These are phyloP conservation scores for Sugiyamaella qingdaonensis DNA, from an alignment of 805 yeast species.

Conservation along the genomic window DNA sequence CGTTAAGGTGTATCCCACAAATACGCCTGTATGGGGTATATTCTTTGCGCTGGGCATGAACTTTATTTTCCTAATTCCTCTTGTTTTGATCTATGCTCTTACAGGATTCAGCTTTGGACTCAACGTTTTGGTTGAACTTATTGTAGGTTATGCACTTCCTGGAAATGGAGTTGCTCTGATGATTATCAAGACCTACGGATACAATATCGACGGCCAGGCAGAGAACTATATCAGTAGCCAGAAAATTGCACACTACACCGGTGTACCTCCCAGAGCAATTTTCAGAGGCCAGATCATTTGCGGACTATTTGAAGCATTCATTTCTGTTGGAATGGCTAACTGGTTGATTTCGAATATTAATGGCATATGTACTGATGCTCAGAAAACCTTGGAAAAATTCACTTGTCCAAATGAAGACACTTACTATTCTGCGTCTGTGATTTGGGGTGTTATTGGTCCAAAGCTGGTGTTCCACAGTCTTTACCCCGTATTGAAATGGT, in stretches of 20 bases:
- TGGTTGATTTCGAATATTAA: conserved; percentile 32
- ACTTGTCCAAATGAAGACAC: conserved; percentile 39
- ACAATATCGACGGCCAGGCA: conserved; percentile 54
- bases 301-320: conserved; percentile 37
- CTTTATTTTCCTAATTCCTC: conserved; percentile 55
- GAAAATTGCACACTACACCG: conserved; percentile 45
- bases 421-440: conserved; percentile 47
- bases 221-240: conserved; percentile 54
- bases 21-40: conserved; percentile 60
- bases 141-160: conserved; percentile 64
- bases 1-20: conserved; percentile 39
- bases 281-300: conserved; percentile 39
- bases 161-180: conserved; percentile 54
- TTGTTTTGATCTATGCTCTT: conserved; percentile 55
- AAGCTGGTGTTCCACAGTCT: conserved; percentile 44
- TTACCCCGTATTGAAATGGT: conserved; percentile 60
- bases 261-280: conserved; percentile 40
- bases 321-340: conserved; percentile 32
- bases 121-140: conserved; percentile 58
- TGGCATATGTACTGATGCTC: conserved; percentile 42
- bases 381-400: conserved; percentile 27
- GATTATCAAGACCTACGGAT: conserved; percentile 44
- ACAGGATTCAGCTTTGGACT: conserved; percentile 57
- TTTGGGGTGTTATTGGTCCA: conserved; percentile 63
- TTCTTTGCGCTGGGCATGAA: conserved; percentile 55